Base-by-base conservation (phyloP, 2,329 filamentous ascomycete species). In the Fusarium ambrosium region DNA sequence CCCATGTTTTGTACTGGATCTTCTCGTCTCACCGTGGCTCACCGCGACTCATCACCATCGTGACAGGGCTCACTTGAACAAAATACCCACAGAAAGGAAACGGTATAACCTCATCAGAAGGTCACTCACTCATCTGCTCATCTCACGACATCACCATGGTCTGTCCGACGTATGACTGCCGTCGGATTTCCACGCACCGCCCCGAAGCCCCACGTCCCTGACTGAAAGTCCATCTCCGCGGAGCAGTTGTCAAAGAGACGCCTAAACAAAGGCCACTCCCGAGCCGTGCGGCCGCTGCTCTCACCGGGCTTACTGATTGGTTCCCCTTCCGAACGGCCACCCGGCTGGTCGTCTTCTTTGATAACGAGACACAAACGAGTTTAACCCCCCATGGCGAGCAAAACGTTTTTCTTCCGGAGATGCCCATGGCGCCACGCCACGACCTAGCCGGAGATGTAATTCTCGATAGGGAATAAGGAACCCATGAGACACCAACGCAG, bases 201-300 rank as follows among this genome's bases (percentile, higher is more conserved):
- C 59, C 48, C 48, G 48, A 32, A 6, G 59, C 53, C 62, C 71
- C 73, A 72, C 63, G 73, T 56, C 61, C 41, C 36, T 66, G 61
- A 63, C 39, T 51, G 55, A 71, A 62, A 37, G 34, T 56, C 69
- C 65, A 76, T 78, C 75, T 78, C 77, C 77, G 77, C 77, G 77
- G 75, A 76, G 62, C 67, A 36, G 36, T 53, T 53, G 22, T 41
- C 43, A 48, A 24, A 29, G 10, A 53, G 48, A n/a, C 27, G 58
- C 48, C 39, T 29, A 29, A 29, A 48, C n/a, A 36, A 32, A 53
- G 48, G 48, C 48, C 53, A 13, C 37, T 36, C 32, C 24, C 39
- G 22, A 29, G 29, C 62, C 29, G 34, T 45, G 18, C 64, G 56
- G 43, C 63, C 64, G 64, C 56, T 53, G 48, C 18, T 18, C 22